Conservation (phyloP, 1,139 yeast species). For the Blastobotrys serpentis region DNA sequence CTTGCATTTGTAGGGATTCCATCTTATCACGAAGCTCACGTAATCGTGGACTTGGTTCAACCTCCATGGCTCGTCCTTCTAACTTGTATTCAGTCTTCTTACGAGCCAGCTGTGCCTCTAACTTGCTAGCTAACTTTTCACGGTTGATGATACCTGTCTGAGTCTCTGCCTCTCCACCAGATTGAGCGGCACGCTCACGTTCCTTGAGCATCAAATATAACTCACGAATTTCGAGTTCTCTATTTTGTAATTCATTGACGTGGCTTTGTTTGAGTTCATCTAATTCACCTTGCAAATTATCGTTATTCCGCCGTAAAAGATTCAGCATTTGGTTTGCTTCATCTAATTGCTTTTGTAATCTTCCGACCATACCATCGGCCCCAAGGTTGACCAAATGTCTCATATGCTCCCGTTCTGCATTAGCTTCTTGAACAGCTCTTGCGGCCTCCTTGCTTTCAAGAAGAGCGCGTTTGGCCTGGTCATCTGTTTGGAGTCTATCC, state of each 20-base stretch:
- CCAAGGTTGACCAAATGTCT: slow-evolving; percentile 74
- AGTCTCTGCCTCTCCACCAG: slow-evolving; percentile 23
- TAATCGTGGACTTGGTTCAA: slow-evolving; percentile 76
- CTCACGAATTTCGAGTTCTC: slow-evolving; percentile 86
- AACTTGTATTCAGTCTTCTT: slow-evolving; percentile 61
- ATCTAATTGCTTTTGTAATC: slow-evolving; percentile 62
- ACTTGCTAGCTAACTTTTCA: slow-evolving; percentile 42
- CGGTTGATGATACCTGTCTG: slow-evolving; percentile 37
- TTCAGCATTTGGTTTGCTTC: slow-evolving; percentile 71
- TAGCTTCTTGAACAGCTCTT: slow-evolving; percentile 72
- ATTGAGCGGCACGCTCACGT: slow-evolving; percentile 38
- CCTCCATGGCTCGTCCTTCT: slow-evolving; percentile 51
- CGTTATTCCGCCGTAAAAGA: slow-evolving; percentile 66
- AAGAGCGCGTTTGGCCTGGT: slow-evolving; percentile 77
- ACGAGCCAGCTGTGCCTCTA: slow-evolving; percentile 60
- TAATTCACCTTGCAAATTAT: slow-evolving; percentile 62
- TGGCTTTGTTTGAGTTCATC: slow-evolving; percentile 68
- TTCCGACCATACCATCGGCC: slow-evolving; percentile 79
- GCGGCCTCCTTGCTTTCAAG: slow-evolving; percentile 68
- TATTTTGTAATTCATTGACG: slow-evolving; percentile 75
- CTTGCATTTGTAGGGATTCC: slow-evolving; percentile 83
- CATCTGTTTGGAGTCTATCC: slow-evolving; percentile 85
- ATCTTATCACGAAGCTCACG: slow-evolving; percentile 76
- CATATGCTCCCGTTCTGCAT: slow-evolving; percentile 81
- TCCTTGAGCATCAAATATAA: slow-evolving; percentile 63